These are phyloP conservation scores for Dactylellina haptotyla DNA, from an alignment of 2,329 filamentous ascomycete species.

Conservation along the genomic window DNA sequence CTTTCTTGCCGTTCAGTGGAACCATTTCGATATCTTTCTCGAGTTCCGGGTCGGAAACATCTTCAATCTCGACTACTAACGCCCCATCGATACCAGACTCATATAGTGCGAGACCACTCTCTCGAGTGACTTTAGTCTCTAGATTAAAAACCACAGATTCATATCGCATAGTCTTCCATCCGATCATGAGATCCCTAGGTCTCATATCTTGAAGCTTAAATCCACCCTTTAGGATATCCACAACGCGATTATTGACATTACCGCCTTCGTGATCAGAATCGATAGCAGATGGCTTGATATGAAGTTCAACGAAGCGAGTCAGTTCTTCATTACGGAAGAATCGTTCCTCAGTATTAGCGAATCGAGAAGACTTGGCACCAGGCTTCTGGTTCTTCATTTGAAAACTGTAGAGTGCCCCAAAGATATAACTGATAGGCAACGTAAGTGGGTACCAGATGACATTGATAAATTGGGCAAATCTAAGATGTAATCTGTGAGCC, in stretches of 20 bases:
- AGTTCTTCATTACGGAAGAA: conserved; percentile 45
- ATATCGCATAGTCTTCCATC: conserved; percentile 15
- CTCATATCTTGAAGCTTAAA: conserved; percentile 25
- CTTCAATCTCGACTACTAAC: conserved; percentile 33
- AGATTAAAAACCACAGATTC: conserved; percentile 15
- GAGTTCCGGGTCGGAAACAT: conserved; percentile 5
- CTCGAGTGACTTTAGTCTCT: conserved; percentile 18
- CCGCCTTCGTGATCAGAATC: conserved; percentile 12
- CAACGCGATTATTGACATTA: conserved; percentile 27
- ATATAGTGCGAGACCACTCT: conserved; percentile 15
- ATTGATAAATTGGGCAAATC: conserved; percentile 28
- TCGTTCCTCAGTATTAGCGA: conserved; percentile 35
- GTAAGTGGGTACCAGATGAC: conserved; percentile 43
- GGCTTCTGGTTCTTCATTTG: neutral
- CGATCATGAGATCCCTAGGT: conserved; percentile 21
- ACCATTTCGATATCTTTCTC: conserved; percentile 24
- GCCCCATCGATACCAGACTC: conserved; percentile 29
- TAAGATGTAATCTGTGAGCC: neutral
- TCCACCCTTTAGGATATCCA: conserved; percentile 38
- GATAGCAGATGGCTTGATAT: conserved; percentile 6
- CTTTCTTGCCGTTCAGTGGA: conserved; percentile 37
- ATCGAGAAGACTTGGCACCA: neutral
- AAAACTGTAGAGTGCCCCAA: conserved; percentile 13
- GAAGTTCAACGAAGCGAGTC: conserved; percentile 38
- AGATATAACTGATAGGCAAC: conserved; percentile 23